Evolutionary conservation across 768 basidiomycete species (phyloP).

Genomic region (Gloeophyllum trabeum): DNA sequence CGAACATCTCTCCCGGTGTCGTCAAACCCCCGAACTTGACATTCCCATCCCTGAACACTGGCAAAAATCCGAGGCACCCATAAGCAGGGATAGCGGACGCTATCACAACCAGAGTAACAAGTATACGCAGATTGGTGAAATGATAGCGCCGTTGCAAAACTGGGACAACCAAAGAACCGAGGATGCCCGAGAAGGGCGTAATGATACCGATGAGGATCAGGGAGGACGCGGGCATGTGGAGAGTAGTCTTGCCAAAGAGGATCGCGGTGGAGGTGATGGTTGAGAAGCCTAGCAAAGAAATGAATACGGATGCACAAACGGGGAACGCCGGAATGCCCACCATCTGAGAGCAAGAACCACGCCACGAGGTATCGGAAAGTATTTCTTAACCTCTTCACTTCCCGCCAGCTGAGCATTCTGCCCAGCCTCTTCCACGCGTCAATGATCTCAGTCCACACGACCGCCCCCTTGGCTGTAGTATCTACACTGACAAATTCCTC

Average conservation of each 20-base stretch:
- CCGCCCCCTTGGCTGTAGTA: conserved; percentile 2
- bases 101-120: conserved; percentile 56
- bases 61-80: conserved; percentile 72
- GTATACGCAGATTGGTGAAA: conserved; percentile 58
- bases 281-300: conserved; percentile 49
- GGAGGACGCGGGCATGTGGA: conserved; percentile 69
- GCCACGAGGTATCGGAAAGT: conserved; percentile 87
- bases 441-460: conserved; percentile 32
- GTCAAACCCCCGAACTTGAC: conserved; percentile 63
- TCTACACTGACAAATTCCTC: conserved; percentile 10
- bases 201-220: conserved; percentile 74
- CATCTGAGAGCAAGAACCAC: conserved; percentile 92
- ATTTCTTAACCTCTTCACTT: conserved; percentile 65
- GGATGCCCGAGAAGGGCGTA: conserved; percentile 68
- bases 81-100: conserved; percentile 66
- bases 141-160: conserved; percentile 48
- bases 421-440: conserved; percentile 71
- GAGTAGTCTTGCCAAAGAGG: conserved; percentile 82
- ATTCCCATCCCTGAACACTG: conserved; percentile 27
- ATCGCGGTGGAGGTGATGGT: conserved; percentile 89
- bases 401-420: conserved; percentile 59
- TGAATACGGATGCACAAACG: background rate
- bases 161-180: conserved; percentile 81
- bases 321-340: conserved; percentile 25
- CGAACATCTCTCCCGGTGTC: conserved; percentile 78